Conservation (phyloP, 1,284 basidiomycete species). For the Cystobasidiaceae sp. region DNA sequence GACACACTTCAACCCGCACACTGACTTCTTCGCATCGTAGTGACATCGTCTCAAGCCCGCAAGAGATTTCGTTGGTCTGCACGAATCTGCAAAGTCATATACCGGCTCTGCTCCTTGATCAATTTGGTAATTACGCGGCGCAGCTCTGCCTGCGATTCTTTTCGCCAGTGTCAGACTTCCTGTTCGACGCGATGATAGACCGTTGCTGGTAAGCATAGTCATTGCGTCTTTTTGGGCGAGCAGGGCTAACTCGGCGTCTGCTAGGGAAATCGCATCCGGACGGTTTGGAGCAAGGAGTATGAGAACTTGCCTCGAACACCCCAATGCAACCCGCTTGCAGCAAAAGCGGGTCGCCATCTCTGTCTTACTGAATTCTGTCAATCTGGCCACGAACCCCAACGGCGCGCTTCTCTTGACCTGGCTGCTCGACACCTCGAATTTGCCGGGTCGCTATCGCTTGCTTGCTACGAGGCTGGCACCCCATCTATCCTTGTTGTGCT, state of each 20-base stretch:
- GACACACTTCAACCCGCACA: no score
- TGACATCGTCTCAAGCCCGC: slow-evolving; percentile 82
- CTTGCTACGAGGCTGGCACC: slow-evolving; percentile 92
- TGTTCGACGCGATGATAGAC: slow-evolving; percentile 97
- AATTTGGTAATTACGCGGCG: slow-evolving; percentile 97
- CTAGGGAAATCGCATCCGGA: slow-evolving; percentile 42
- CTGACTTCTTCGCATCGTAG: no score
- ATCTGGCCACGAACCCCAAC: slow-evolving; percentile 94
- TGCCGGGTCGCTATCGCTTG: slow-evolving; percentile 86
- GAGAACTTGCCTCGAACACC: slow-evolving; percentile 90
- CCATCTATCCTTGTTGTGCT: slow-evolving; percentile 91
- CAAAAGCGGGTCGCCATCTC: slow-evolving; percentile 86
- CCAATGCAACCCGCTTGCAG: slow-evolving; percentile 75
- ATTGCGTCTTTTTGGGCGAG: background rate
- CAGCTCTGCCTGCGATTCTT: slow-evolving; percentile 91
- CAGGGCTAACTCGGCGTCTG: background rate
- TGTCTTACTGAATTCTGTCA: slow-evolving; percentile 93
- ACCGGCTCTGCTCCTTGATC: slow-evolving; percentile 88
- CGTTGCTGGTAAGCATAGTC: slow-evolving; percentile 87
- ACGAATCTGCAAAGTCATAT: slow-evolving; percentile 84
- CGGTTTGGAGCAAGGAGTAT: slow-evolving; percentile 96
- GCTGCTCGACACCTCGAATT: slow-evolving; percentile 88
- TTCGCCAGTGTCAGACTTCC: slow-evolving; percentile 81
- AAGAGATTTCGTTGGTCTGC: slow-evolving; percentile 78
- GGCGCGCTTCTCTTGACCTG: slow-evolving; percentile 92